Percentiles rank a stretch among this genome's conserved stretches.
Conservation (phyloP, 805 yeast species). For the Candida suzukii region DNA sequence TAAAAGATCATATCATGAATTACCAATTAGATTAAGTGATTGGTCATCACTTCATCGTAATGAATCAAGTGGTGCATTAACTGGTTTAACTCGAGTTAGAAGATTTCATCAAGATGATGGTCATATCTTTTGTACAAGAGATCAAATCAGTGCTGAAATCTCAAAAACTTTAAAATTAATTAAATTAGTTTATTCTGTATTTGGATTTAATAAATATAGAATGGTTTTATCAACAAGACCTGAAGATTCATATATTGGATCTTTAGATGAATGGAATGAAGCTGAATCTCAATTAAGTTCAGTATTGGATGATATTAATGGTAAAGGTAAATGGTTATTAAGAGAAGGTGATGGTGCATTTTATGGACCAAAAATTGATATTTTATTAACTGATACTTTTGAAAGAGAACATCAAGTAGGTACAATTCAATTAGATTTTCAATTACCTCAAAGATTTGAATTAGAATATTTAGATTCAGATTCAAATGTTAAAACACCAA, state of each 20-base stretch:
- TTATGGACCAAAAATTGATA: conserved; percentile 95
- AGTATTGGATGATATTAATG: conserved; percentile 48
- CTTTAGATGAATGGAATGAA: conserved; percentile 64
- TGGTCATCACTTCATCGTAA: conserved; percentile 90
- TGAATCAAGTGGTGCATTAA: conserved; percentile 89
- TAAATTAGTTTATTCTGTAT: conserved; percentile 63
- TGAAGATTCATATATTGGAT: conserved; percentile 67
- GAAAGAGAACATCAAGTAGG: conserved; percentile 90
- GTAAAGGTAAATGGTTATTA: conserved; percentile 51
- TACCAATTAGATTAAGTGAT: conserved; percentile 82
- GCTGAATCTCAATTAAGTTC: conserved; percentile 66
- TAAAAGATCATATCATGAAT: conserved; percentile 76
- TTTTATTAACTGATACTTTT: conserved; percentile 70
- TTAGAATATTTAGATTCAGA: conserved; percentile 56
- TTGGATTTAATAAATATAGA: conserved; percentile 53
- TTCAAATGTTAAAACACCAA: conserved; percentile 57
- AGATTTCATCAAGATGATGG: conserved; percentile 98
- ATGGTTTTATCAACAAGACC: conserved; percentile 85
- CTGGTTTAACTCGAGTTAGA: conserved; percentile 89
- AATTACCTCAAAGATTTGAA: conserved; percentile 79
- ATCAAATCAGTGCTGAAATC: conserved; percentile 74
- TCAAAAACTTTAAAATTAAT: conserved; percentile 63
- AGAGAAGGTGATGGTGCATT: conserved; percentile 96
- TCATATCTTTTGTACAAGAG: conserved; percentile 81
- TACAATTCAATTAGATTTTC: conserved; percentile 92